A percentile compares a stretch with the other conserved stretches of the same genome.
Conservation (phyloP, 805 yeast species). For the Ogataea methanolica region DNA sequence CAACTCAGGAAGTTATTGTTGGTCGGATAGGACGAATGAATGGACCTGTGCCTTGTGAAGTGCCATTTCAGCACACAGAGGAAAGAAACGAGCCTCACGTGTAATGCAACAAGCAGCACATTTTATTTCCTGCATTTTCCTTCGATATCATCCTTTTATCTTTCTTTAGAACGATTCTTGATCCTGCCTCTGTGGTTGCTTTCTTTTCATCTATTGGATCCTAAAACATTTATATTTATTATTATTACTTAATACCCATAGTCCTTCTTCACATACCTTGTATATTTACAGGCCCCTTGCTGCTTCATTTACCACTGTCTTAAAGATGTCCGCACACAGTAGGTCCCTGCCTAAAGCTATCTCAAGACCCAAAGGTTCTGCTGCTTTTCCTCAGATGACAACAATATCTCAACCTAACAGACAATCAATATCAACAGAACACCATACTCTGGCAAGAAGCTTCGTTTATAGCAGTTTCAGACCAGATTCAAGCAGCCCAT, state of each 20-base stretch:
- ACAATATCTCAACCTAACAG: slow-evolving; percentile 6
- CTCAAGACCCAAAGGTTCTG: slow-evolving; percentile 7
- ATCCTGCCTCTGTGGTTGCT: too few relatives aligned
- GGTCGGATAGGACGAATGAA: too few relatives aligned
- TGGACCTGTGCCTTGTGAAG: neutral
- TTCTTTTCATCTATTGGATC: too few relatives aligned
- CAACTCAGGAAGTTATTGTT: neutral
- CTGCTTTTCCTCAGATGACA: slow-evolving; percentile 2
- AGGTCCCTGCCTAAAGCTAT: slow-evolving; percentile 21
- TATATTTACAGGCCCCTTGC: slow-evolving; percentile 3
- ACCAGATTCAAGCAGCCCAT: slow-evolving; percentile 16
- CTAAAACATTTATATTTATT: too few relatives aligned
- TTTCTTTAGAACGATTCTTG: neutral
- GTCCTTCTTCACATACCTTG: too few relatives aligned
- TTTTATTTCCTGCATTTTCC: neutral
- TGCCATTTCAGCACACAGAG: neutral
- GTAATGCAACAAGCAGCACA: neutral
- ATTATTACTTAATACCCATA: neutral
- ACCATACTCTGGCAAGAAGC: slow-evolving; percentile 36
- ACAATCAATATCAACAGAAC: slow-evolving; percentile 22
- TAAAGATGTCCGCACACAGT: slow-evolving; percentile 10
- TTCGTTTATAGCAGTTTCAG: slow-evolving; percentile 33
- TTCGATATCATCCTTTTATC: neutral
- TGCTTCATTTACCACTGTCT: neutral
- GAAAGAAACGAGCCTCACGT: neutral